phyloP scores from a whole-genome alignment of 202 grass and related monocot species.

The Elaeis oleifera region DNA sequence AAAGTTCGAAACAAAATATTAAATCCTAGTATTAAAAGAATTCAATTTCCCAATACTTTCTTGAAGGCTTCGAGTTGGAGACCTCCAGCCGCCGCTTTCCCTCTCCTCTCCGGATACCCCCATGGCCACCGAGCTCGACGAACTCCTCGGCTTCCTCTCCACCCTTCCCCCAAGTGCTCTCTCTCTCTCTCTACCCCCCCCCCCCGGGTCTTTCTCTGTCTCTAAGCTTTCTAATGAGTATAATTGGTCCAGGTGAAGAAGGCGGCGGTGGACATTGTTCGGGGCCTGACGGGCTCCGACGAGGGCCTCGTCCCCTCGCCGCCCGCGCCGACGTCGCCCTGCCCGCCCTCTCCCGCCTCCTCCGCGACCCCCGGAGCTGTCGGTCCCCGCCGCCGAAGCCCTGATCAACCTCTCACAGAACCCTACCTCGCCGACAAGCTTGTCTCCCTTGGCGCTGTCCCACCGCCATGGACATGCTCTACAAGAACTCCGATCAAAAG shows the following conservation, averaged over 20 bases:
- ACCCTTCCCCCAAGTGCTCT: slow-evolving; percentile 40
- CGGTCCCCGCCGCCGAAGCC: slow-evolving; percentile 58
- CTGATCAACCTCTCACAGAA: slow-evolving; percentile 89
- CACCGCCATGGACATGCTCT: slow-evolving; percentile 60
- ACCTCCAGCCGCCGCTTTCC: too few species aligned
- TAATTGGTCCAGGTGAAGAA: slow-evolving; percentile 43
- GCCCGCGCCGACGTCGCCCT: slow-evolving; percentile 38
- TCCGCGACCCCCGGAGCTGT: slow-evolving; percentile 33
- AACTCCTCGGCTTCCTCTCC: slow-evolving; percentile 75
- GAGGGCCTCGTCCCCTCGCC: slow-evolving; percentile 47
- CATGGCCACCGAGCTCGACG: slow-evolving; percentile 81
- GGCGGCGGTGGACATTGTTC: slow-evolving; percentile 68
- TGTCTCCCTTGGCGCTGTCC: slow-evolving; percentile 41
- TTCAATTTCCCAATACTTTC: too few species aligned
- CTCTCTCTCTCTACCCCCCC: neutral
- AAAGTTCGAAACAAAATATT: too few species aligned
- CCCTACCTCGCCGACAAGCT: slow-evolving; percentile 45
- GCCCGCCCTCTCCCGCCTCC: slow-evolving; percentile 42
- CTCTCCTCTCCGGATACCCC: neutral
- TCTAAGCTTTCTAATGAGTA: neutral
- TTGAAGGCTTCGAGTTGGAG: too few species aligned
- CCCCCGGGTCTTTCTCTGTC: neutral
- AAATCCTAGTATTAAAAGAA: too few species aligned
- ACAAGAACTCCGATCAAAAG: slow-evolving; percentile 29
- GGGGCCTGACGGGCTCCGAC: slow-evolving; percentile 57